Evolutionary conservation across 2,329 filamentous ascomycete species (phyloP), one percentile per base, ranked within the genome.

Genomic region (Clathrospora elynae): DNA sequence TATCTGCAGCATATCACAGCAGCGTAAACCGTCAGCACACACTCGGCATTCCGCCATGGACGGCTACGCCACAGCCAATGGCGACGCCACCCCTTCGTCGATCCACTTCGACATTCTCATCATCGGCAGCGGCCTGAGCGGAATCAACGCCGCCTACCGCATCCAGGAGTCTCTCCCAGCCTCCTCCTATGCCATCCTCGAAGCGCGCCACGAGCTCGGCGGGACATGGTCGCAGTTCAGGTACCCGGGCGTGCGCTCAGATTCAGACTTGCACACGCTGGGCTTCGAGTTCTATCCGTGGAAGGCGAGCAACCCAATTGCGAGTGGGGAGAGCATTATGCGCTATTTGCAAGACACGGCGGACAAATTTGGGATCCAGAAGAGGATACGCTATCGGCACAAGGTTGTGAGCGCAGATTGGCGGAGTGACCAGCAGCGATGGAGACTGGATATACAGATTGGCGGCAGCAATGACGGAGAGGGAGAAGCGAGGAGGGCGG

Each of bases 201-300:
- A 92, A 66, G 77, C 76, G 2, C 82, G 88, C 22, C 73, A 78
- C 35, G 72, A 75, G 17, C 74, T 91, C 5, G 88, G 88, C 1
- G 88, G 88, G 1, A 92, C 88, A 0, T 91, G 88, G 88, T 83
- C 86, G 57, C 71, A 90, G 2, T 92, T 90, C 73, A 80, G 78
- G 26, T 92, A 90, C 55, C 87, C 86, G 0, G 85, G 88, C 6
- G 85, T 88, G 51, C 73, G 75, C 10, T 76, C 73, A 12, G 75
- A 77, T 46, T 75, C 73, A 0, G 75, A 78, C 50, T 62, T 78
- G 30, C 71, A 76, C 57, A 78, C 75, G 4, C 76, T 77, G 42
- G 75, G 75, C 12, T 90, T 90, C 55, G 69, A 79, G 1, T 91
- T 86, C 82, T 77, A 81, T 28, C 84, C 85, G 0, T 91, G 87